Conservation (phyloP, 2,329 filamentous ascomycete genomes). For the Penicillium aurantiogriseum region DNA sequence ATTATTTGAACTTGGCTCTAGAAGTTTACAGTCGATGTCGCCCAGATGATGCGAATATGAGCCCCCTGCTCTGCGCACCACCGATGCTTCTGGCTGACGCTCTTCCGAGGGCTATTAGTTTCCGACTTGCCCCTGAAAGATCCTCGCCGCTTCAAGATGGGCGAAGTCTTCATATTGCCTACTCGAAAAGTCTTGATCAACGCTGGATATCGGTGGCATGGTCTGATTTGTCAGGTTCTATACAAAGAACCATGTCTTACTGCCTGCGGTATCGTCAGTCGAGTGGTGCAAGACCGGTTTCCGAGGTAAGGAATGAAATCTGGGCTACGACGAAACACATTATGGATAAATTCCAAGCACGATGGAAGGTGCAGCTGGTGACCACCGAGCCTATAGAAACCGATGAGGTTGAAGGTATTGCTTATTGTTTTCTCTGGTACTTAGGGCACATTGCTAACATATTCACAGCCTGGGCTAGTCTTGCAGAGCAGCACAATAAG, state of each 20-base stretch:
- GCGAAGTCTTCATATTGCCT: slow-evolving; percentile 58
- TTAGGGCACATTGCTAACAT: slow-evolving; percentile 18
- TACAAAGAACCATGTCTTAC: slow-evolving; percentile 56
- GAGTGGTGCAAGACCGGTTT: slow-evolving; percentile 36
- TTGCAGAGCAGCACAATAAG: slow-evolving; percentile 42
- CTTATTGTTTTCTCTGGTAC: not conserved
- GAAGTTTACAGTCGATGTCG: slow-evolving; percentile 60
- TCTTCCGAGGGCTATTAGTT: slow-evolving; percentile 54
- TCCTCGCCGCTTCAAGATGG: slow-evolving; percentile 58
- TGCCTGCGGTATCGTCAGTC: slow-evolving; percentile 47
- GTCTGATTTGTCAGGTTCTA: slow-evolving; percentile 57
- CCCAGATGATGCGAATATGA: slow-evolving; percentile 37
- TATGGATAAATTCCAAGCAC: slow-evolving; percentile 51
- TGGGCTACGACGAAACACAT: slow-evolving; percentile 59
- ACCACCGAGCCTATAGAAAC: slow-evolving; percentile 52
- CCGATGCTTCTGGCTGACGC: slow-evolving; percentile 55
- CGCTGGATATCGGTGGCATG: slow-evolving; percentile 60
- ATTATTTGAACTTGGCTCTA: slow-evolving; percentile 52
- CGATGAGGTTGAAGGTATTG: slow-evolving; percentile 52
- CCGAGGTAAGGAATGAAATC: slow-evolving; percentile 55
- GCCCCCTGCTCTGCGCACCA: slow-evolving; percentile 50
- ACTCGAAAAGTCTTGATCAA: slow-evolving; percentile 55
- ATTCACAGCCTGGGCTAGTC: slow-evolving; percentile 37
- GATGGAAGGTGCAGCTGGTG: slow-evolving; percentile 57
- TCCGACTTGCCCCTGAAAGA: slow-evolving; percentile 54